These are phyloP conservation scores for Candida bentonensis DNA, from an alignment of 805 yeast genomes.

Conservation along the genomic window DNA sequence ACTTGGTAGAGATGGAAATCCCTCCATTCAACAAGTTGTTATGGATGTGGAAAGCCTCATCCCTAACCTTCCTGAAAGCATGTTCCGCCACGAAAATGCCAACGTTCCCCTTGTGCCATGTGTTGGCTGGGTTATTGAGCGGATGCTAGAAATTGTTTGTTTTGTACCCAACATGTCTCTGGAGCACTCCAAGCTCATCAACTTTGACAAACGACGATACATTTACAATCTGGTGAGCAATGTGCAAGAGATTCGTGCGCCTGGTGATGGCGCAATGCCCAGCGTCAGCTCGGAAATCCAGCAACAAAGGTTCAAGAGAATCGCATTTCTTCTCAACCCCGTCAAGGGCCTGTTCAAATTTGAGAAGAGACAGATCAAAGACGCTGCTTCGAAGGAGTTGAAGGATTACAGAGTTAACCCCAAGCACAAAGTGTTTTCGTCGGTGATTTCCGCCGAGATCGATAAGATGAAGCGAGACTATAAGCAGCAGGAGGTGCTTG, in stretches of 20 bases:
- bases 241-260: conserved; percentile 19
- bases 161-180: conserved; percentile 68
- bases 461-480: conserved; percentile 40
- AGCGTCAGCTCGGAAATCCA: neutral
- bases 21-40: conserved; percentile 4
- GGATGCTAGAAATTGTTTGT: conserved; percentile 61
- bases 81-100: conserved; percentile 9
- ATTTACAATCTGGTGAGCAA: conserved; percentile 47
- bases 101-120: conserved; percentile 54
- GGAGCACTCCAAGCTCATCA: conserved; percentile 49
- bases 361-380: conserved; percentile 21
- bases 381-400: conserved; percentile 30
- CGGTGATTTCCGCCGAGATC: conserved; percentile 33
- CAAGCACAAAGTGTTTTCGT: conserved; percentile 29
- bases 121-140: conserved; percentile 80
- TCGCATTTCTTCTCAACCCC: conserved; percentile 20
- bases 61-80: conserved; percentile 15
- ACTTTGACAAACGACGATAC: conserved; percentile 74
- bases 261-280: conserved; percentile 6
- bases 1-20: neutral
- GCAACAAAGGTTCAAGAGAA: conserved; percentile 13
- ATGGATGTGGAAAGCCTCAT: conserved; percentile 12
- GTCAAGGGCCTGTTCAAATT: conserved; percentile 14
- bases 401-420: conserved; percentile 20
- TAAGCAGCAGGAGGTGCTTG: conserved; percentile 27